Evolutionary conservation across 495 filamentous ascomycete species (phyloP).

Genomic region (Daldinia vernicosa): DNA sequence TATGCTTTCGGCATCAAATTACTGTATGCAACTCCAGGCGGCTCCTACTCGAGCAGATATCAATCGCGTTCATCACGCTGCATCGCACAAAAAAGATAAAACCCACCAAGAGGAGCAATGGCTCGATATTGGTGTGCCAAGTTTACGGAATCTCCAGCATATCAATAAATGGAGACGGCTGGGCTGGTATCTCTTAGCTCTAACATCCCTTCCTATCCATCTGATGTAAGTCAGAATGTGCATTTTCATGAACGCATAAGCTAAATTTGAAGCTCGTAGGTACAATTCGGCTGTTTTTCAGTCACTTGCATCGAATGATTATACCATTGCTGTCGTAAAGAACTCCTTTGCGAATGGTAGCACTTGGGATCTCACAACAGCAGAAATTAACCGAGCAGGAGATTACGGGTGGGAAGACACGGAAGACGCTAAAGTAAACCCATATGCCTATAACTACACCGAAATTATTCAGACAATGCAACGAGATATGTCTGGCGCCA

Average conservation of each 20-base stretch:
- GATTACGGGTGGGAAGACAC: not conserved
- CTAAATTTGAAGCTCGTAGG: not conserved
- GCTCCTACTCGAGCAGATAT: constrained; percentile 53
- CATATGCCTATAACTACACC: not conserved
- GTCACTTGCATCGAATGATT: not conserved
- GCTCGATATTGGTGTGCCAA: not conserved
- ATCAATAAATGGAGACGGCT: not conserved
- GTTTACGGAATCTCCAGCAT: not conserved
- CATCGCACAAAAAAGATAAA: not conserved
- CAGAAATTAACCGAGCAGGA: not conserved
- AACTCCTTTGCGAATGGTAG: not conserved
- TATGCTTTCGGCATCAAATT: constrained; percentile 54
- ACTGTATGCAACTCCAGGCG: constrained; percentile 50
- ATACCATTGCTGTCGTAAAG: not conserved
- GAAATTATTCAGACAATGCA: not conserved
- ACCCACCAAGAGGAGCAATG: not conserved
- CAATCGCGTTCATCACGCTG: constrained; percentile 48
- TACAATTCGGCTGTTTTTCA: not conserved
- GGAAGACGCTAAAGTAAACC: not conserved
- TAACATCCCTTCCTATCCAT: not conserved
- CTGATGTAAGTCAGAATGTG: not conserved
- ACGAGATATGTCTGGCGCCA: not conserved
- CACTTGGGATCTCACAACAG: not conserved
- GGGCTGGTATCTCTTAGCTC: not conserved
- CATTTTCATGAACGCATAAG: not conserved